Base-by-base conservation (phyloP, 352 stramenopile species). In the Phytopythium helicoides region DNA sequence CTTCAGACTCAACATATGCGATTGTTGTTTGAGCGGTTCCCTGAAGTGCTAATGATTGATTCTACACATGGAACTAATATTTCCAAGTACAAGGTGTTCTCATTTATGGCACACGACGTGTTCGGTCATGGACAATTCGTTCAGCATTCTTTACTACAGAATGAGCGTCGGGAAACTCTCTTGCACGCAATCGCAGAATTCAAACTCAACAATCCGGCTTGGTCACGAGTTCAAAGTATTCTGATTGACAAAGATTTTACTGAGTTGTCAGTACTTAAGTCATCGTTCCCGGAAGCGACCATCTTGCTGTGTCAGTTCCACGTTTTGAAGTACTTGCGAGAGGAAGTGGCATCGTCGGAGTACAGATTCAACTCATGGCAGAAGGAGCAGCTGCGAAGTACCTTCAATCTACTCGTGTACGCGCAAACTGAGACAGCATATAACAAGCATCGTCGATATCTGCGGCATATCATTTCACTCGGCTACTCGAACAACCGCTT, bases 231-330 rank as follows among this genome's bases (percentile, higher is more conserved):
- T 1, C 15, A 56, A 19, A 55, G 33, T 22, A 57, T 71, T 2
- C 10, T 71, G 7, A 60, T 68, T 12, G 55, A 70, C 33, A 66
- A 74, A 33, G 60, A 70, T n/a, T 72, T 76, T 44, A 62, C 47
- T 0, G 59, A 71, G 31, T 58, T 59, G 1, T 21, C 2, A 0
- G 40, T 54, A 16, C 35, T 68, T 6, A 52, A 55, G 12, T 15
- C 16, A 6, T 16, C 10, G 1, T 62, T 76, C 36, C 58, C 58
- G 0, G 18, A 50, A 7, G 58, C 36, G 0, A 41, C 19, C 0
- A n/a, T 72, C 3, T 28, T 73, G 0, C 18, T 76, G 0, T 72
- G 54, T 31, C 52, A 73, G 21, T 73, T 69, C 25, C 63, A 68
- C 19, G 59, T 64, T 0, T 39, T 71, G 0, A 68, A 66, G 31